Evolutionary conservation across 805 yeast species (phyloP).

Genomic region (Wickerhamiella azyma): DNA sequence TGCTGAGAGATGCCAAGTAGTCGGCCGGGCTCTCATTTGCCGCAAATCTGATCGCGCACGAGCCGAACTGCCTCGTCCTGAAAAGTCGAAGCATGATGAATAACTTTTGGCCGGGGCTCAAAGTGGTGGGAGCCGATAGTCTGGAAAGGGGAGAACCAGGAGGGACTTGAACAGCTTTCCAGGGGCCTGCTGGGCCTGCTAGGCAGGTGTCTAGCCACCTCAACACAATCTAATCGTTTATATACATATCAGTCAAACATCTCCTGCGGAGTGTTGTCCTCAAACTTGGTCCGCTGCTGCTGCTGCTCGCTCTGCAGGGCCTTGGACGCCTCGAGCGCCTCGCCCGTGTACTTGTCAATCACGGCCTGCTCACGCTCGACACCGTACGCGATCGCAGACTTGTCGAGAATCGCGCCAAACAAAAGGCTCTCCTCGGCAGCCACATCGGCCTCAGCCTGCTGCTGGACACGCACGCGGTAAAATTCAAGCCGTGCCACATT

Average conservation of each 20-base stretch:
- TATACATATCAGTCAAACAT: not conserved
- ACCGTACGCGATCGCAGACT: slow-evolving; percentile 52
- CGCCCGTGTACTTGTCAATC: slow-evolving; percentile 58
- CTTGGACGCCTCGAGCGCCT: slow-evolving; percentile 54
- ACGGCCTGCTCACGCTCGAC: slow-evolving; percentile 55
- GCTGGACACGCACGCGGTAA: slow-evolving; percentile 70
- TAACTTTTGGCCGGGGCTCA: not conserved
- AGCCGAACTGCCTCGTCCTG: not conserved
- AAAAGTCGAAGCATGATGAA: not conserved
- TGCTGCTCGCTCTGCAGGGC: not conserved
- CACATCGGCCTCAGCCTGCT: slow-evolving; percentile 59
- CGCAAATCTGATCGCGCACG: not conserved
- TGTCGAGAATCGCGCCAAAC: slow-evolving; percentile 66
- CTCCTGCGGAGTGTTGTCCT: not conserved
- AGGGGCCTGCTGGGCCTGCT: too few relatives aligned
- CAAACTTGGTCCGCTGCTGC: not conserved
- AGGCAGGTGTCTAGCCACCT: too few relatives aligned
- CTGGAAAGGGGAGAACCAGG: too few relatives aligned
- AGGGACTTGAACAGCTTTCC: too few relatives aligned
- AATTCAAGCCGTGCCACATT: slow-evolving; percentile 80
- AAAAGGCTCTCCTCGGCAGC: slow-evolving; percentile 72
- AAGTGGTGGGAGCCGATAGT: too few relatives aligned
- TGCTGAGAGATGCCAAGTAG: not conserved
- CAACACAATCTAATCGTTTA: not conserved
- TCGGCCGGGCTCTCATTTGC: slow-evolving; percentile 6